phyloP scores from a whole-genome alignment of 228 moss, liverwort and hornwort genomes.

The Sphagnum magellanicum region DNA sequence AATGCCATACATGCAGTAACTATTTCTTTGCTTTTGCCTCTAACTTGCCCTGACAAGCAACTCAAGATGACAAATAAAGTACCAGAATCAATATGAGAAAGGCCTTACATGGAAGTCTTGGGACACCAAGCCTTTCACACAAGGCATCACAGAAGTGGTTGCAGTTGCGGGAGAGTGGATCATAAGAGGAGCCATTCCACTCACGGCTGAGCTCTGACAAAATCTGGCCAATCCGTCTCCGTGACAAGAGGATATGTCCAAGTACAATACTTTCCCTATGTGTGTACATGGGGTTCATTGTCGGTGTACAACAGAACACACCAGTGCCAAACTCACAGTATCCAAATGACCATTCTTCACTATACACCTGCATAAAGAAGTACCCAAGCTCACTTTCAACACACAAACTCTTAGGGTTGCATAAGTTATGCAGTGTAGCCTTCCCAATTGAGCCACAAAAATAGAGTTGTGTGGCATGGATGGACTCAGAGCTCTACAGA shows the following conservation, averaged over 20 bases:
- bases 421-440: background rate
- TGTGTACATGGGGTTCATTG: constrained; percentile 85
- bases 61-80: background rate
- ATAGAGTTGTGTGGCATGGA: no score
- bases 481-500: no score
- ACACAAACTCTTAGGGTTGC: background rate
- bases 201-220: constrained; percentile 58
- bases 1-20: background rate
- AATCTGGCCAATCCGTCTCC: constrained; percentile 33
- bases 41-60: background rate
- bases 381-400: background rate
- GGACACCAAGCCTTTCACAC: constrained; percentile 57
- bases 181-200: constrained; percentile 81
- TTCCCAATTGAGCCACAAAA: no score
- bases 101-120: constrained; percentile 58
- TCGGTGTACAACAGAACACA: constrained; percentile 76
- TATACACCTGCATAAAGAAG: constrained; percentile 40
- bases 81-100: background rate
- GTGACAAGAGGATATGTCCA: constrained; percentile 52
- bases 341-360: constrained; percentile 90
- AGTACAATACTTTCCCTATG: constrained; percentile 75
- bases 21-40: background rate
- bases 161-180: constrained; percentile 77
- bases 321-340: constrained; percentile 80
- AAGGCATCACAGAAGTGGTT: constrained; percentile 93